Base-by-base conservation (phyloP, 768 basidiomycete genomes). In the Tylopilus intermedius region DNA sequence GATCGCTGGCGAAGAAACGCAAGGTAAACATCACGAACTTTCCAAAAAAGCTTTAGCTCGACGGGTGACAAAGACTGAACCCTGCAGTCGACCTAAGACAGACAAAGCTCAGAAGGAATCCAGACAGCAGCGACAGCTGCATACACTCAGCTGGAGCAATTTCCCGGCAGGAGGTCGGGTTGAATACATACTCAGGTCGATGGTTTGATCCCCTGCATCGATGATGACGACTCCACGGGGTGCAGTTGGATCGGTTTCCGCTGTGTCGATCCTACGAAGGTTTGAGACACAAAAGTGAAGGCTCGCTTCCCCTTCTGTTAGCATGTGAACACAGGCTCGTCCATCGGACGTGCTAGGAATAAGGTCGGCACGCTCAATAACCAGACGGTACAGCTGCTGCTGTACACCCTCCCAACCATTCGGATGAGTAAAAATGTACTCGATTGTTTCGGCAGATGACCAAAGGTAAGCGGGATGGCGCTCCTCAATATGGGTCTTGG, bases 351-450 rank as follows among this genome's bases (percentile, higher is more conserved):
- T 52, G 15, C 33, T 24, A 1, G 59, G 54, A 29, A 67, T 29
- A 8, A 67, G 58, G 1, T 56, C 60, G 3, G 63, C 66, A 32
- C 29, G 29, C 22, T 63, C 56, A 2, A 53, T 49, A 1, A 63
- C 66, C 3, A n/a, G 44, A 21, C 56, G 59, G 26, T 63, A 57
- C 13, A 49, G 45, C 15, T 57, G 53, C 35, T 58, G 65, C 11
- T 62, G 50, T n/a, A 5, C 26, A 5, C 33, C 22, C 33, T 50
- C 49, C 49, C 49, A 50, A 4, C 49, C 32, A 27, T 64, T 66
- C 8, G 65, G 65, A 30, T 59, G 57, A 13, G 62, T 58, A 14
- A 62, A 55, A 9, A 67, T 54, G 26, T 58, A 62, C 8, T 60
- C 57, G 26, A 56, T 59, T 6, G 51, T 27, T n/a, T 57, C 44